Conservation (phyloP, 1,284 basidiomycete genomes). For the Marasmius tenuissimus region DNA sequence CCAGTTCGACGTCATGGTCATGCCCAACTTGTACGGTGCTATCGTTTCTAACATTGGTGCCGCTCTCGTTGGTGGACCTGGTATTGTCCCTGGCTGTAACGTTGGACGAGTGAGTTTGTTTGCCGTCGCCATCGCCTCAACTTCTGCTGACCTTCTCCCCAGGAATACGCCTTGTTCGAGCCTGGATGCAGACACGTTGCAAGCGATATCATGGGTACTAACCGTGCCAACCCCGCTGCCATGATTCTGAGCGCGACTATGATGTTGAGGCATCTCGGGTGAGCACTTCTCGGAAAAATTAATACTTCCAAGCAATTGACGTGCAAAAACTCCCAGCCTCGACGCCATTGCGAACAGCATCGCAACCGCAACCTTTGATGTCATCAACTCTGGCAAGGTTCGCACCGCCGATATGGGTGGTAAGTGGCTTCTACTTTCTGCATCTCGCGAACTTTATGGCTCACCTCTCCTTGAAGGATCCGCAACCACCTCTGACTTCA, state of each 20-base stretch:
- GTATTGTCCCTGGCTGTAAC: slow-evolving; percentile 98
- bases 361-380: slow-evolving; percentile 90
- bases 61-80: slow-evolving; percentile 96
- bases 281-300: slow-evolving; percentile 21
- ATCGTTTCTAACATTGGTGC: slow-evolving; percentile 99
- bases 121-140: background rate
- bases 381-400: slow-evolving; percentile 88
- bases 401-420: slow-evolving; percentile 96
- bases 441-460: background rate
- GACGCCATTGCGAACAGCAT: slow-evolving; percentile 95
- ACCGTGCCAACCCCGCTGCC: slow-evolving; percentile 96
- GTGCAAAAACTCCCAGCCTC: slow-evolving; percentile 49
- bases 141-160: slow-evolving; percentile 5
- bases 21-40: slow-evolving; percentile 96
- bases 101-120: slow-evolving; percentile 77
- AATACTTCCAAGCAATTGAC: background rate
- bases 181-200: slow-evolving; percentile 99
- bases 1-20: slow-evolving; percentile 99
- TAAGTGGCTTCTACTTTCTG: slow-evolving; percentile 38
- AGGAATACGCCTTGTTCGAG: slow-evolving; percentile 98
- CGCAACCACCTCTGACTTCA: slow-evolving; percentile 91
- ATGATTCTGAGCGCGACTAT: slow-evolving; percentile 98
- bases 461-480: slow-evolving; percentile 49
- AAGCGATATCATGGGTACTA: slow-evolving; percentile 96
- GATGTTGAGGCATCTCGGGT: slow-evolving; percentile 98